These are phyloP conservation scores for Letharia lupina DNA, from an alignment of 495 filamentous ascomycete species.

Conservation along the genomic window DNA sequence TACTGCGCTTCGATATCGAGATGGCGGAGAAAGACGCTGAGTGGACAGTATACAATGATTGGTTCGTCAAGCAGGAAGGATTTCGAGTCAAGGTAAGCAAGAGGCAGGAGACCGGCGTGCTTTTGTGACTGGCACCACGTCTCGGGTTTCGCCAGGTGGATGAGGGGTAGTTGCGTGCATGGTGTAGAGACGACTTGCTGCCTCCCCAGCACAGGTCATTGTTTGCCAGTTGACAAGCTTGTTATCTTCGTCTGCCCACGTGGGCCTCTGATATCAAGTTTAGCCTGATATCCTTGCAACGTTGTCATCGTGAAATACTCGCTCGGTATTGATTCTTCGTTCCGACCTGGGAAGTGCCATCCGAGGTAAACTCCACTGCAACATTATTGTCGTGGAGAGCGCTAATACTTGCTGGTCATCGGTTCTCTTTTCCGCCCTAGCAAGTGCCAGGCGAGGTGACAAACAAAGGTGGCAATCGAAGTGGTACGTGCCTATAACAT, in stretches of 20 bases:
- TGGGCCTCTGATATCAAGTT: neutral
- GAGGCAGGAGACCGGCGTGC: neutral
- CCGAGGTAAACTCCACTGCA: neutral
- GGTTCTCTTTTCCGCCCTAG: neutral
- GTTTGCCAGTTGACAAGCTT: neutral
- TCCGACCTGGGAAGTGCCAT: neutral
- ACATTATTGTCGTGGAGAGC: neutral
- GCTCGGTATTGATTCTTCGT: neutral
- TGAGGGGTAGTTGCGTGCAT: neutral
- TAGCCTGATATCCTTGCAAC: neutral
- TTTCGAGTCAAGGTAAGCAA: conserved; percentile 19
- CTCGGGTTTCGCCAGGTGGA: neutral
- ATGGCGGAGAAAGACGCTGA: conserved; percentile 27
- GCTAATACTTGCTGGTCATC: neutral
- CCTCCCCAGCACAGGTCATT: neutral
- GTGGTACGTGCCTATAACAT: neutral
- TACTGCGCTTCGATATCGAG: conserved; percentile 38
- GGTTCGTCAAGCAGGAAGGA: conserved; percentile 42
- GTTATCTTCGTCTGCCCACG: neutral
- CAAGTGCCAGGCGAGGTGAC: neutral
- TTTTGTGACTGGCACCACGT: neutral
- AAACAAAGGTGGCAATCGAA: neutral
- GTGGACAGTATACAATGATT: conserved; percentile 37
- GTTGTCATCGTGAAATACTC: neutral
- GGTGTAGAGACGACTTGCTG: neutral